Base-by-base conservation (phyloP, 2,329 filamentous ascomycete species). In the Fusarium oligoseptatum region DNA sequence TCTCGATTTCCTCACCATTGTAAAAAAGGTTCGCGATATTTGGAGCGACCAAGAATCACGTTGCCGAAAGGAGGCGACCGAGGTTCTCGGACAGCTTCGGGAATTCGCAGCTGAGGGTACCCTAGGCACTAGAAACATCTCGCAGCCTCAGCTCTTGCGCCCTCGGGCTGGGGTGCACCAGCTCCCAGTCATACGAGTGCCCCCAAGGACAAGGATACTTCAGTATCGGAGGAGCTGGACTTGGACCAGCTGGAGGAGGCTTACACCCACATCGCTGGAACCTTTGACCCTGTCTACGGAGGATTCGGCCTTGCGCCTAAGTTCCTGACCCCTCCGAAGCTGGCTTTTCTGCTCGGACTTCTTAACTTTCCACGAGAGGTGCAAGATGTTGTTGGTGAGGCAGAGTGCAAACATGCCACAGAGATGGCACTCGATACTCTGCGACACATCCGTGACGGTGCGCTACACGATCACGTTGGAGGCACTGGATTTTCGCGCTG, bases 161-260 rank as follows among this genome's bases (percentile, higher is more conserved):
- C 80, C 2, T 74, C 79, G 6, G 80, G 80, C 6, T 81, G 80
- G 79, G 77, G 77, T 20, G 80, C 79, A 36, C 79, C 78, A 2
- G 78, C 81, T 27, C 77, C 81, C 4, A 76, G 77, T 14, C 76
- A 78, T 55, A 64, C 77, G 20, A 71, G 74, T 15, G 55, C 68
- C 14, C 58, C 74, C 11, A 68, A 67, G n/a, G 74, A 75, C 4
- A 79, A 77, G 41, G 75, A 74, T n/a, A 67, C 73, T 10, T 63
- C 77, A 1, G 84, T 84, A 9, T 88, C 91, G 6, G 94, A 95
- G 75, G 92, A 93, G 45, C 84, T 98, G 45, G 97, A 98, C 77
- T 86, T 99, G 66, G 97, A 98, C 76, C 88, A 98, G 74, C 85
- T 99, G 11, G 97, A 98, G 79, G 95, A 98, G 80, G 95, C 95